Conservation (phyloP, 2,329 filamentous ascomycete genomes). For the Byssoonygena ceratinophila region DNA sequence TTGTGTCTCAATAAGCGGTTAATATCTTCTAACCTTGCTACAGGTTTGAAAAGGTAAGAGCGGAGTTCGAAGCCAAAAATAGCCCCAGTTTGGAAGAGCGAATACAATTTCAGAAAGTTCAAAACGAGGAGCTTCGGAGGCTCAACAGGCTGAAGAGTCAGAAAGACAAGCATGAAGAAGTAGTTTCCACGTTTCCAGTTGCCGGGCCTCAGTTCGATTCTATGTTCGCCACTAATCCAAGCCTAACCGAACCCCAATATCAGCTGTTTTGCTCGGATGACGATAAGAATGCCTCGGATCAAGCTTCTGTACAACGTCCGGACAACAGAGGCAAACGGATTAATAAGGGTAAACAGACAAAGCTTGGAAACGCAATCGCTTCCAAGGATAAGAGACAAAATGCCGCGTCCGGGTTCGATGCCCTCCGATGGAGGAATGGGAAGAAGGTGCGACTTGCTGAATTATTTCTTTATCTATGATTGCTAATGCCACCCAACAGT, state of each 20-base stretch:
- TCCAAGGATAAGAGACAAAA: background rate
- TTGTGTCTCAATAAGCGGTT: background rate
- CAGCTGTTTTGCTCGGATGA: constrained; percentile 9
- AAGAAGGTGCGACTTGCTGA: constrained; percentile 4
- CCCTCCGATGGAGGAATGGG: background rate
- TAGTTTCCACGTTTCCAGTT: background rate
- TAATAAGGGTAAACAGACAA: background rate
- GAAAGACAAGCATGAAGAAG: background rate
- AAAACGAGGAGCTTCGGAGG: constrained; percentile 6
- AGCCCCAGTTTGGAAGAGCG: constrained; percentile 7
- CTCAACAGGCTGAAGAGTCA: background rate
- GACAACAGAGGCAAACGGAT: background rate
- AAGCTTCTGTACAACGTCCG: background rate
- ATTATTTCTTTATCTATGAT: no score
- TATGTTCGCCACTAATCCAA: background rate
- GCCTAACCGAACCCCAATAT: background rate
- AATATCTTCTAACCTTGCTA: background rate
- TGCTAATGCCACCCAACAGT: background rate
- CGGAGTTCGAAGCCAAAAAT: constrained; percentile 5
- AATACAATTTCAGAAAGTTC: constrained; percentile 8
- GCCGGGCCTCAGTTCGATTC: background rate
- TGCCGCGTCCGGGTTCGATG: constrained; percentile 8
- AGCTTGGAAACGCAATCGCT: background rate
- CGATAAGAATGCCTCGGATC: background rate
- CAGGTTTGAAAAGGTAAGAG: constrained; percentile 7